phyloP scores from a whole-genome alignment of 257 asterid genomes.

The Solanum raphanifolium region DNA sequence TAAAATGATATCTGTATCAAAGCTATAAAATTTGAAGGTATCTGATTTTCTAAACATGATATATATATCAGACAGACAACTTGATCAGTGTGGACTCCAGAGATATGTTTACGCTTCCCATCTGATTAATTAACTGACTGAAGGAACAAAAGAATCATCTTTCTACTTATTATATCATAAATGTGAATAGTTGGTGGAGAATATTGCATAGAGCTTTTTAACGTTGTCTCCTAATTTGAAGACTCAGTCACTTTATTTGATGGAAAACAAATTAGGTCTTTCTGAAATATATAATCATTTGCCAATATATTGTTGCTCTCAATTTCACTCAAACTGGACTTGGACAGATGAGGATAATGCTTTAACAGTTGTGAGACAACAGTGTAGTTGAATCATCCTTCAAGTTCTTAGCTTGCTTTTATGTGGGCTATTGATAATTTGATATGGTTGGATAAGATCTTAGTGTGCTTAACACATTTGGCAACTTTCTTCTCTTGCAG shows the following conservation, averaged over 20 bases:
- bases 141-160: not conserved
- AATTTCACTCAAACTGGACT: not conserved
- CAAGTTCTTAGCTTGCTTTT: not conserved
- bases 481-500: conserved; percentile 28
- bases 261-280: not conserved
- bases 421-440: not conserved
- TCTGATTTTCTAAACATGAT: not conserved
- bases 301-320: not conserved
- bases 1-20: not conserved
- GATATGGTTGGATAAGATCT: not conserved
- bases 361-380: not conserved
- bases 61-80: not conserved
- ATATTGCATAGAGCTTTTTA: not conserved
- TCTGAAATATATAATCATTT: not conserved
- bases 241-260: not conserved
- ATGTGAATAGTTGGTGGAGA: not conserved
- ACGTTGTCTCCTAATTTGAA: not conserved
- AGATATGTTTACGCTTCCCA: not conserved
- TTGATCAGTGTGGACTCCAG: not conserved
- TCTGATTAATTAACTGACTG: not conserved
- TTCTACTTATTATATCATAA: not conserved
- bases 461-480: not conserved
- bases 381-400: not conserved
- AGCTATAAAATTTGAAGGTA: not conserved
- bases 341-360: not conserved